Conservation (phyloP, 129 eudicot genomes). For the Tagetes erecta region DNA sequence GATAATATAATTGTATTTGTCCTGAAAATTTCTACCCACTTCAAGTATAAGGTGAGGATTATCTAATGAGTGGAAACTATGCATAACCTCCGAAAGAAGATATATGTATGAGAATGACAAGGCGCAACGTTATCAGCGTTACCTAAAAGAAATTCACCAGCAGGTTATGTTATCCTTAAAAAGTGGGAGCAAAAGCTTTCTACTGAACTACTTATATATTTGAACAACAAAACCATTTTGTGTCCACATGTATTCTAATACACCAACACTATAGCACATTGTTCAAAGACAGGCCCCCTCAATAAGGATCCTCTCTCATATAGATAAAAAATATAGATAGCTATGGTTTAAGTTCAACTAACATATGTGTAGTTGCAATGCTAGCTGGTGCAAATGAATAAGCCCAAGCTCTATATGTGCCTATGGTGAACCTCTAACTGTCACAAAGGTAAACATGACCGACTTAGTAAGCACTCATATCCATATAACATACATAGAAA, state of each 20-base stretch:
- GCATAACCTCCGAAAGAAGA: background rate
- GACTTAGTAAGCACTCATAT: background rate
- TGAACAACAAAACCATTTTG: conserved; percentile 4
- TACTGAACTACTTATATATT: conserved; percentile 3
- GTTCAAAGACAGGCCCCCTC: background rate
- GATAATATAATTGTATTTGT: background rate
- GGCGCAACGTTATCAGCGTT: conserved; percentile 9
- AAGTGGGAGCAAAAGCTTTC: conserved; percentile 6
- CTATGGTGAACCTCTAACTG: background rate
- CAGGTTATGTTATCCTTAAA: background rate
- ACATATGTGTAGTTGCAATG: background rate
- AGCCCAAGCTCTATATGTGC: background rate
- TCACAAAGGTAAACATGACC: background rate
- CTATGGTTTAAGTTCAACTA: background rate
- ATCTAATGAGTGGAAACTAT: background rate
- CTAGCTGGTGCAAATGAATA: background rate
- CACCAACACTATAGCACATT: background rate
- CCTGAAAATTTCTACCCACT: conserved; percentile 18
- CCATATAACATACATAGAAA: background rate
- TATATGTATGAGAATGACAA: background rate
- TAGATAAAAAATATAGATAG: background rate
- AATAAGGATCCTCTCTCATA: background rate
- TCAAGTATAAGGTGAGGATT: conserved; percentile 11
- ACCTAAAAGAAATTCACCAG: background rate
- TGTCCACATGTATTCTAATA: background rate